Evolutionary conservation across 148 eudicot genomes (phyloP).

Genomic region (Camellia lanceoleosa): DNA sequence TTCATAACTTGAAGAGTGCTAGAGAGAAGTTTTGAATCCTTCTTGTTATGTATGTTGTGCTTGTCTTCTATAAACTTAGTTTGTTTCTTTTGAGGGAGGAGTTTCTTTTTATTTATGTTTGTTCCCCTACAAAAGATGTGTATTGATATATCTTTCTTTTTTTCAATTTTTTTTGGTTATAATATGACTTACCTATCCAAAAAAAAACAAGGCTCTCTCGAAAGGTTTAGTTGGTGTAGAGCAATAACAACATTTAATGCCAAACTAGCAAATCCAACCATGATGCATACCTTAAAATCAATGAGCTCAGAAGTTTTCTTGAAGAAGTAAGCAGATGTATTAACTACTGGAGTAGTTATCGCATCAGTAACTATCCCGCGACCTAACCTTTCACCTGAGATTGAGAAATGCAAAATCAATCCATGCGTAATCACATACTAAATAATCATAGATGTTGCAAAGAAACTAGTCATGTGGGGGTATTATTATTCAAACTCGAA

Average conservation of each 20-base stretch:
- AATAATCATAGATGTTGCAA: neutral
- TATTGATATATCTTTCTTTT: too few relatives aligned
- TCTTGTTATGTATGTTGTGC: too few relatives aligned
- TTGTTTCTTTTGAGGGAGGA: too few relatives aligned
- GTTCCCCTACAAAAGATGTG: too few relatives aligned
- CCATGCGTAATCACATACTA: neutral
- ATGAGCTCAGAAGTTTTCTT: constrained; percentile 78
- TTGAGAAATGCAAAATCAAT: neutral
- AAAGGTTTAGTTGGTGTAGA: neutral
- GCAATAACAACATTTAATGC: neutral
- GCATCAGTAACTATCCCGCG: constrained; percentile 88
- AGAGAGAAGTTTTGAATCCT: too few relatives aligned
- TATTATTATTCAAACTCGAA: neutral
- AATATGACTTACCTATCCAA: too few relatives aligned
- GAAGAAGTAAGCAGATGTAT: constrained; percentile 92
- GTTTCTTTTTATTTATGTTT: too few relatives aligned
- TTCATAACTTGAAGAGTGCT: too few relatives aligned
- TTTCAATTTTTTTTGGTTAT: too few relatives aligned
- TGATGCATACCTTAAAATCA: constrained; percentile 72
- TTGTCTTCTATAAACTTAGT: too few relatives aligned
- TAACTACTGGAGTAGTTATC: constrained; percentile 87
- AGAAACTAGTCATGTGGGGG: neutral
- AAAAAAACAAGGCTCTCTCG: too few relatives aligned
- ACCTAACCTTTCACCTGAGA: constrained; percentile 81
- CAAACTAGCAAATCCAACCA: neutral